Conservation (phyloP, 139 green algal genomes). For the Picochlorum sp. region DNA sequence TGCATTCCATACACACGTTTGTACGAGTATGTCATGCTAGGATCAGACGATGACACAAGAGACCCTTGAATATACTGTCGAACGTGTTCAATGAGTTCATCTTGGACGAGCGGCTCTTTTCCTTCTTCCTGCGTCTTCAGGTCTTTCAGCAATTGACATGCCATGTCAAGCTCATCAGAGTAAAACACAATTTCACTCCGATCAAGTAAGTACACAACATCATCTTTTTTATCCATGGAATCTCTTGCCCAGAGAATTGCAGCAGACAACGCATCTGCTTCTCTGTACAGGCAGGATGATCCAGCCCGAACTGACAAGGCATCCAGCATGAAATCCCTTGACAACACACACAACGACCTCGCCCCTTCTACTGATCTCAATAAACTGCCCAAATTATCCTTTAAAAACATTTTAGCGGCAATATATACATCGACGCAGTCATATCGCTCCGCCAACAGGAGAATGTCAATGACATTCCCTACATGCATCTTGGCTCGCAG, state of each 20-base stretch:
- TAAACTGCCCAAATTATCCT: not conserved
- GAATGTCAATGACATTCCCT: constrained; percentile 10
- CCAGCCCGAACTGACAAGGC: not conserved
- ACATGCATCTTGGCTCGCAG: constrained; percentile 11
- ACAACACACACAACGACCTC: not conserved
- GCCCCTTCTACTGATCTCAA: not conserved
- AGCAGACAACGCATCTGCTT: not conserved
- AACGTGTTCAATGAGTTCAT: no score
- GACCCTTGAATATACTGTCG: no score
- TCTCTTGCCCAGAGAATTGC: not conserved
- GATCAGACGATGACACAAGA: no score
- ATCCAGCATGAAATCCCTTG: no score
- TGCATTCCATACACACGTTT: no score
- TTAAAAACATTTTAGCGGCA: not conserved
- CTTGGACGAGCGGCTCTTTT: no score
- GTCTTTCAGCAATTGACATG: no score
- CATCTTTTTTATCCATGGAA: not conserved
- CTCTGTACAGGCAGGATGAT: not conserved
- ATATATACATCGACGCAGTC: constrained; percentile 16
- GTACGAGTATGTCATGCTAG: no score
- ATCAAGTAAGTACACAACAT: not conserved
- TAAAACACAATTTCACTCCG: not conserved
- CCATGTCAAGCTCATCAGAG: no score
- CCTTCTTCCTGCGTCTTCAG: no score
- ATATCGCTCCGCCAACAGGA: constrained; percentile 15